Evolutionary conservation across 1,139 yeast species (phyloP), one percentile per base, ranked within the genome.

Genomic region (Geotrichum klebahnii): DNA sequence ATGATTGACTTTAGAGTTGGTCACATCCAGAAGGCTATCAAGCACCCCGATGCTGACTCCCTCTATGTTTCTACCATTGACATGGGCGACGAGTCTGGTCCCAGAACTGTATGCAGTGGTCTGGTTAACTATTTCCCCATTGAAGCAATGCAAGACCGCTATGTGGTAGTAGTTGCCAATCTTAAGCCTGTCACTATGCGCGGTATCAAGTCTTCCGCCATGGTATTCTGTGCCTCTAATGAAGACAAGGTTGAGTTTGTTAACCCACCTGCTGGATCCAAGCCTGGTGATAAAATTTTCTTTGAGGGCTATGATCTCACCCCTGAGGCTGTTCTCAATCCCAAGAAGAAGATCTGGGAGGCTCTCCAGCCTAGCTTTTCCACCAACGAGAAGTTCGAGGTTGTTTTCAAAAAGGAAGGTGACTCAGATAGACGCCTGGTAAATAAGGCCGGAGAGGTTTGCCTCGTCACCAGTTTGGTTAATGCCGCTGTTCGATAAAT

Each of bases 271-370:
- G 80, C 80, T 37, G 96, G 90, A n/a, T 80, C 96, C 43, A 79
- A 87, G 73, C 82, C 98, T 12, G 99, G 99, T 71, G 98, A 94
- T 71, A 89, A 89, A 76, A 78, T 92, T 58, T 89, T 87, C 78
- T 92, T 94, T 64, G 96, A 89, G 72, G 94, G 87, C 53, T 89
- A 75, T 68, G 83, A 88, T 63, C 79, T 78, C 52, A 69, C 66
- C 39, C 98, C 99, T 58, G 95, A 89, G 71, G 80, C 88, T 67
- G 94, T 84, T 67, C 77, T 94, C 70, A 90, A 92, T 74, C 98
- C 99, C 61, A 94, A 94, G 82, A 94, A 92, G 85, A 94, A 94
- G 79, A 77, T 92, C 57, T 94, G 96, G 92, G 99, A 94, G 77
- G 78, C 90, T 48, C 76, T 87, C 58, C 98, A 94, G 75, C 97